Percentiles rank a stretch among this genome's conserved stretches.
phyloP scores from a whole-genome alignment of 1,284 basidiomycete species.

The Leccinum angustisporum region DNA sequence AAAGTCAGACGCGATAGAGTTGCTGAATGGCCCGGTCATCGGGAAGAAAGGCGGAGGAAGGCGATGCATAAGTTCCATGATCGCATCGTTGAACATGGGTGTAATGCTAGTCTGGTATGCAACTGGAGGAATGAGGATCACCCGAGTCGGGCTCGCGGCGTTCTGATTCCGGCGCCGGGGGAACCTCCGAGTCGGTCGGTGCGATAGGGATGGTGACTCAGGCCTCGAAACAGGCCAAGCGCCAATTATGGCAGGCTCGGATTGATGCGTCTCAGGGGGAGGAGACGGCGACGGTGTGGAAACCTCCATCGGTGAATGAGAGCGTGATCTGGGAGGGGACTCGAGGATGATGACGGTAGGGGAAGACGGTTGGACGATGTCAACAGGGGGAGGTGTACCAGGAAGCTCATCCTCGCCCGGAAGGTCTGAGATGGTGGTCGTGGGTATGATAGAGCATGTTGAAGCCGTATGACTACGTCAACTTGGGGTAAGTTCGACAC shows the following conservation, averaged over 20 bases:
- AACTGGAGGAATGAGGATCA: background rate
- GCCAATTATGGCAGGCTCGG: conserved; percentile 34
- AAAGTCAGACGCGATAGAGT: conserved; percentile 25
- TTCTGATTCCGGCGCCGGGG: conserved; percentile 3
- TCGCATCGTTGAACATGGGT: conserved; percentile 8
- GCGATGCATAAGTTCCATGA: conserved; percentile 22
- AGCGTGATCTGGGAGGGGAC: conserved; percentile 30
- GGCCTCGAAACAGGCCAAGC: conserved; percentile 36
- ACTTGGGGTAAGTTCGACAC: too few relatives aligned
- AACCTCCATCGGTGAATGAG: conserved; percentile 51
- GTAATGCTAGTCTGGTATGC: conserved; percentile 4
- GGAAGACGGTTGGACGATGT: conserved; percentile 18
- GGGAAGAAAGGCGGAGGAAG: conserved; percentile 24
- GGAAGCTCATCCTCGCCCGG: conserved; percentile 12
- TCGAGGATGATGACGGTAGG: conserved; percentile 19
- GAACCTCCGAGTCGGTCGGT: conserved; percentile 13
- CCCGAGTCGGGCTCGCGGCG: conserved; percentile 1
- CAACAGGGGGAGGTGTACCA: conserved; percentile 16
- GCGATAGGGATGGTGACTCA: conserved; percentile 24
- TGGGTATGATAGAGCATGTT: too few relatives aligned
- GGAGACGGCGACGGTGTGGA: conserved; percentile 36
- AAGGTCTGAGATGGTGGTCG: conserved; percentile 11
- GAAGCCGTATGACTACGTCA: too few relatives aligned
- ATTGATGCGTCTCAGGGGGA: conserved; percentile 15
- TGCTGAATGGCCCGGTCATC: conserved; percentile 22